Percentiles rank a stretch among this genome's conserved stretches.
These are phyloP conservation scores for Zygotorulaspora sp. DNA, from an alignment of 805 yeast species.

Conservation along the genomic window DNA sequence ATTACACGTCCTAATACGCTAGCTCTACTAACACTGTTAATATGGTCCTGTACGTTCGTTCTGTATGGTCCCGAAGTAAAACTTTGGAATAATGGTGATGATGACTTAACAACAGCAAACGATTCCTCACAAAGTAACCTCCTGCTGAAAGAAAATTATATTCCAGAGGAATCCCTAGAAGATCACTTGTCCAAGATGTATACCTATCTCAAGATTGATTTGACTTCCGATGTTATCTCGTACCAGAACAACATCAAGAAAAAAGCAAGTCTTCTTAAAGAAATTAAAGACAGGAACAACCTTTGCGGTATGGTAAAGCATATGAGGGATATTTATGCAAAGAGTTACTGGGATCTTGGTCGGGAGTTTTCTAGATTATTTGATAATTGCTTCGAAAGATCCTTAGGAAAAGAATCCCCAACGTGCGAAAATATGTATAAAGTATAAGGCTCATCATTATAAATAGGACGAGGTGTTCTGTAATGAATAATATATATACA, in stretches of 20 bases:
- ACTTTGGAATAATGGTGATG: constrained; percentile 27
- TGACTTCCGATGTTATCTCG: constrained; percentile 31
- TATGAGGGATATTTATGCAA: constrained; percentile 39
- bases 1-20: constrained; percentile 37
- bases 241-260: constrained; percentile 42
- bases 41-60: constrained; percentile 51
- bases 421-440: constrained; percentile 51
- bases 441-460: constrained; percentile 8
- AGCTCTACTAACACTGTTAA: constrained; percentile 33
- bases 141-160: constrained; percentile 15
- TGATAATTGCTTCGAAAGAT: constrained; percentile 50
- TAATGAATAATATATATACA: background rate
- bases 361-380: constrained; percentile 51
- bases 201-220: constrained; percentile 33
- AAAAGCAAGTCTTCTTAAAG: constrained; percentile 40
- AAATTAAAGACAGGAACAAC: constrained; percentile 43
- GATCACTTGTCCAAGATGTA: constrained; percentile 47
- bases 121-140: constrained; percentile 2
- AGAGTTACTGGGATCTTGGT: constrained; percentile 53
- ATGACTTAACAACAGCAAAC: constrained; percentile 4
- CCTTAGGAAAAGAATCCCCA: constrained; percentile 45
- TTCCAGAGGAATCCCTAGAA: constrained; percentile 47
- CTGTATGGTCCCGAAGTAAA: constrained; percentile 45
- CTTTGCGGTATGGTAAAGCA: constrained; percentile 52
- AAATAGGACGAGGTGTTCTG: background rate